These are phyloP conservation scores for Phytopythium helicoides DNA, from an alignment of 352 stramenopile genomes.

Conservation along the genomic window DNA sequence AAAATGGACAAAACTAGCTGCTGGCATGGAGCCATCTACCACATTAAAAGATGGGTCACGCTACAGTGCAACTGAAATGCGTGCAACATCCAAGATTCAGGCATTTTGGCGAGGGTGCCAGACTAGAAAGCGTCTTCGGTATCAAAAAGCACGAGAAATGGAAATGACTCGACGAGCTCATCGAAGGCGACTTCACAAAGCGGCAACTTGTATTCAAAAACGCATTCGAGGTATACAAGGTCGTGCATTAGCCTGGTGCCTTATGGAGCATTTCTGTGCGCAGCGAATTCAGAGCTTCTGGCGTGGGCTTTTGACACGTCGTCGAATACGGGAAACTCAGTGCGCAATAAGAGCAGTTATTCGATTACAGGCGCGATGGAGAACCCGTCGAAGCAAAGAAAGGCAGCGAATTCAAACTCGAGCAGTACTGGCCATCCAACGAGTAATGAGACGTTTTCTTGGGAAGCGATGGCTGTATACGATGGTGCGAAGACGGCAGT, in stretches of 20 bases:
- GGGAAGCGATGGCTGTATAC: conserved; percentile 32
- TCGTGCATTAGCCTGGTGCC: conserved; percentile 30
- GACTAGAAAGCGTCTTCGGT: conserved; percentile 35
- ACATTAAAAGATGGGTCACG: neutral
- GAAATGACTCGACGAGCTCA: conserved; percentile 25
- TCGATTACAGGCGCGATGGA: conserved; percentile 50
- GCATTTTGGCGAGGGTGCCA: conserved; percentile 45
- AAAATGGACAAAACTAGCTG: conserved; percentile 23
- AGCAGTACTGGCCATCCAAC: conserved; percentile 39
- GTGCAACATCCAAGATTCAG: conserved; percentile 43
- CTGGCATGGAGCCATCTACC: neutral
- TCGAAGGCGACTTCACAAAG: conserved; percentile 20
- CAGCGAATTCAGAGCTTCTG: conserved; percentile 51
- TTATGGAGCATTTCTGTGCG: conserved; percentile 37
- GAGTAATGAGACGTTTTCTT: conserved; percentile 30
- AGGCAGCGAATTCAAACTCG: conserved; percentile 15
- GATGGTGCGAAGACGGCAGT: conserved; percentile 44
- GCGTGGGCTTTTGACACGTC: conserved; percentile 45
- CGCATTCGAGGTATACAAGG: conserved; percentile 51
- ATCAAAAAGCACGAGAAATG: conserved; percentile 32
- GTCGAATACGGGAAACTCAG: conserved; percentile 39
- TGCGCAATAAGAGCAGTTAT: conserved; percentile 42
- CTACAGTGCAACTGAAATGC: conserved; percentile 11
- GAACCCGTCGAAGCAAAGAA: conserved; percentile 24
- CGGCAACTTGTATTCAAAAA: conserved; percentile 58